phyloP scores from a whole-genome alignment of 768 basidiomycete genomes.

The Amanita exitialis region DNA sequence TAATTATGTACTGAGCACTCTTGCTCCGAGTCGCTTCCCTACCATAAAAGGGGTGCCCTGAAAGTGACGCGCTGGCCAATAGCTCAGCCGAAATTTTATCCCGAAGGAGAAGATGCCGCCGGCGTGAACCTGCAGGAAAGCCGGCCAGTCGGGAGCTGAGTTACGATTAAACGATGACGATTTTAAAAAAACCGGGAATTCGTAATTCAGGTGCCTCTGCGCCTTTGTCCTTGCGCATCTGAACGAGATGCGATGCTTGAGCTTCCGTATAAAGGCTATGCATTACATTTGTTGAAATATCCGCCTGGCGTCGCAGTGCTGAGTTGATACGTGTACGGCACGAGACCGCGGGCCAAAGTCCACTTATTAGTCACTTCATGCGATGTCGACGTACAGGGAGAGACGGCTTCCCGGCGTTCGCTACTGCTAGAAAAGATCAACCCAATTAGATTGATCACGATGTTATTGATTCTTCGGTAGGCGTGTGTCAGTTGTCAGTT shows the following conservation, averaged over 20 bases:
- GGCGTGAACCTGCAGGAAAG: neutral
- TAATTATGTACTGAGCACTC: too few species aligned
- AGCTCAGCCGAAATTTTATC: neutral
- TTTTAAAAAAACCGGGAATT: neutral
- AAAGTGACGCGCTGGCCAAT: neutral
- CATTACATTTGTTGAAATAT: neutral
- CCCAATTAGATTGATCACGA: neutral
- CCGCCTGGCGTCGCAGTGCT: neutral
- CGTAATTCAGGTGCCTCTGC: neutral
- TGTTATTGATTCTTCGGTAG: neutral
- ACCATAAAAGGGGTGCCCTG: neutral
- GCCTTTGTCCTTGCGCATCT: neutral
- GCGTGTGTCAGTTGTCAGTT: neutral
- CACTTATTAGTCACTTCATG: neutral
- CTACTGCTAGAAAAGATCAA: neutral
- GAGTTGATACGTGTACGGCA: neutral
- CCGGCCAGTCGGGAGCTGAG: neutral
- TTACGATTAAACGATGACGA: neutral
- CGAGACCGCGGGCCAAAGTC: neutral
- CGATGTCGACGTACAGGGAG: neutral
- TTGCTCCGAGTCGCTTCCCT: neutral
- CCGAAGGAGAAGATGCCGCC: neutral
- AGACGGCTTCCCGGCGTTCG: neutral
- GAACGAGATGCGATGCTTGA: neutral
- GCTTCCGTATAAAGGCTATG: neutral